Conservation (phyloP, 805 yeast species). For the Saccharomycopsis sp. region DNA sequence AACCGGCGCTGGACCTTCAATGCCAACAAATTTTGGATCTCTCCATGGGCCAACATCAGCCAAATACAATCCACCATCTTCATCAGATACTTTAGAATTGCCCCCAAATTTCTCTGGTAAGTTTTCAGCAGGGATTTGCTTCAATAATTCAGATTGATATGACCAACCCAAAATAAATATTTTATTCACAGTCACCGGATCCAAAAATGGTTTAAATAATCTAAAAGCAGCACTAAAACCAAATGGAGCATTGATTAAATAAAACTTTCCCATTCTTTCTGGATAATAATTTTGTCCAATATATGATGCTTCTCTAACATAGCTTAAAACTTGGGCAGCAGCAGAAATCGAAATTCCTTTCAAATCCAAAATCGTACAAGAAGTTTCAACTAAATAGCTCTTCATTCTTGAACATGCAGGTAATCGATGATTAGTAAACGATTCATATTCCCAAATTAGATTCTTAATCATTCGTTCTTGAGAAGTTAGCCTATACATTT, state of each 20-base stretch:
- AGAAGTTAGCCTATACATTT: conserved; percentile 88
- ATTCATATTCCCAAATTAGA: conserved; percentile 96
- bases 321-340: conserved; percentile 78
- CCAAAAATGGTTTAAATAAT: conserved; percentile 87
- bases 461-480: conserved; percentile 95
- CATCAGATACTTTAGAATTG: conserved; percentile 51
- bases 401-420: conserved; percentile 90
- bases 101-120: conserved; percentile 93
- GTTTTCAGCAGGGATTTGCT: conserved; percentile 91
- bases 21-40: conserved; percentile 79
- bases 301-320: conserved; percentile 86
- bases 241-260: conserved; percentile 92
- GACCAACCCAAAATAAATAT: conserved; percentile 78
- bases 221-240: conserved; percentile 94
- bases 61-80: conserved; percentile 74
- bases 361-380: conserved; percentile 92
- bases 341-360: conserved; percentile 86
- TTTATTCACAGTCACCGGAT: conserved; percentile 95
- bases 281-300: conserved; percentile 98
- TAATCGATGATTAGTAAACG: conserved; percentile 73
- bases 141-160: conserved; percentile 75
- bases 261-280: conserved; percentile 98
- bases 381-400: conserved; percentile 80
- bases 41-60: conserved; percentile 98
- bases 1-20: conserved; percentile 90